Percentiles rank a stretch among this genome's conserved stretches.
These are phyloP conservation scores for Ampelocalamus luodianensis DNA, from an alignment of 176 grass and related monocot genomes.

Conservation along the genomic window DNA sequence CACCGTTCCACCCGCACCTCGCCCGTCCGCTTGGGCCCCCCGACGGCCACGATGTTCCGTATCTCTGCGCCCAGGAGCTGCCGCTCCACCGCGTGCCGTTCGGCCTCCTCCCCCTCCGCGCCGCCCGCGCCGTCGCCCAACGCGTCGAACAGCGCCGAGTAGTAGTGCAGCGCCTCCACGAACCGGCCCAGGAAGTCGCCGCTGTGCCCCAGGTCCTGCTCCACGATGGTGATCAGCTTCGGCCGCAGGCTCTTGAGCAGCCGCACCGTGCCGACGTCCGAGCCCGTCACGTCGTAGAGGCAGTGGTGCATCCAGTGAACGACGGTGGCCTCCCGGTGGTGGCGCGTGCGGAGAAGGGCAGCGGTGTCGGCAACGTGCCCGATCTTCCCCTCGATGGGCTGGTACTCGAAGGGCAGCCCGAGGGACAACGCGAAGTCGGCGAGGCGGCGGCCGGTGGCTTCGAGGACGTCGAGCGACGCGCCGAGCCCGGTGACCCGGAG, in stretches of 20 bases:
- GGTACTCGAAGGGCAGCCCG: conserved; percentile 81
- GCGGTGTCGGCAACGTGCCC: conserved; percentile 56
- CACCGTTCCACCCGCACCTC: conserved; percentile 81
- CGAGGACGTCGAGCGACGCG: conserved; percentile 74
- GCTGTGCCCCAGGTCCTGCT: conserved; percentile 80
- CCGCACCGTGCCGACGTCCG: conserved; percentile 62
- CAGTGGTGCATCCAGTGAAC: conserved; percentile 98
- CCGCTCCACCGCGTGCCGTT: conserved; percentile 73
- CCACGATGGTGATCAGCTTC: conserved; percentile 85
- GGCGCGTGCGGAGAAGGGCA: conserved; percentile 49
- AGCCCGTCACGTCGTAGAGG: conserved; percentile 91
- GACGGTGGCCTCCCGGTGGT: conserved; percentile 58
- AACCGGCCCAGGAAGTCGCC: conserved; percentile 83
- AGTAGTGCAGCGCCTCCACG: conserved; percentile 95
- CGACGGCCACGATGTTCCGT: conserved; percentile 88
- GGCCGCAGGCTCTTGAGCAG: conserved; percentile 65
- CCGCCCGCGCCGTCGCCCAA: conserved; percentile 61
- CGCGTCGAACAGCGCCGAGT: conserved; percentile 93
- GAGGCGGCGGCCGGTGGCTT: conserved; percentile 74
- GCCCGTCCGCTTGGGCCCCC: conserved; percentile 73
- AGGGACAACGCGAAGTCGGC: conserved; percentile 70
- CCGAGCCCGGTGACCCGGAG: conserved; percentile 82
- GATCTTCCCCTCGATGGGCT: conserved; percentile 77
- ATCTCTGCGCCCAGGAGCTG: conserved; percentile 89
- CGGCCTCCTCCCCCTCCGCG: conserved; percentile 42